Evolutionary conservation across 768 basidiomycete species (phyloP).

Genomic region (Pleurotus cornucopiae): DNA sequence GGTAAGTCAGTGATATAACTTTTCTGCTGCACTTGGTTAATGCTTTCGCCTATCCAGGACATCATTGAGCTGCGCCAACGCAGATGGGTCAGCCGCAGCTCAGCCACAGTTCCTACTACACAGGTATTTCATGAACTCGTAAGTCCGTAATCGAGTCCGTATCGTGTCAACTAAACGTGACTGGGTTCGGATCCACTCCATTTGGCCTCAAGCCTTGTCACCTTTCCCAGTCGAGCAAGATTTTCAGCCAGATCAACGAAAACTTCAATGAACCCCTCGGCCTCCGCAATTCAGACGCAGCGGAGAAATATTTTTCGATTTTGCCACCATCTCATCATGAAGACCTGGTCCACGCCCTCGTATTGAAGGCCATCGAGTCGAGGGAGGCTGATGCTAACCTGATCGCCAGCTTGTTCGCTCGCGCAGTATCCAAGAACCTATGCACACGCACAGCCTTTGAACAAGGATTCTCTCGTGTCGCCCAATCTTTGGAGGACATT

Average conservation of each 20-base stretch:
- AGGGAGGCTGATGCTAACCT: slow-evolving; percentile 80
- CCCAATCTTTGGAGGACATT: slow-evolving; percentile 83
- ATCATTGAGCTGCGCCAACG: slow-evolving; percentile 83
- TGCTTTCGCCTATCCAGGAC: slow-evolving; percentile 49
- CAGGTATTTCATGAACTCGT: slow-evolving; percentile 87
- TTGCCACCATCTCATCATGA: slow-evolving; percentile 63
- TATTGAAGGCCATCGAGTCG: slow-evolving; percentile 69
- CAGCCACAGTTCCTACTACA: slow-evolving; percentile 75
- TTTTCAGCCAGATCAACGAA: slow-evolving; percentile 83
- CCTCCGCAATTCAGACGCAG: slow-evolving; percentile 57
- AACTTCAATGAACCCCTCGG: slow-evolving; percentile 58
- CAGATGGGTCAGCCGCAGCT: slow-evolving; percentile 74
- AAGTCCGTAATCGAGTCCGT: slow-evolving; percentile 19
- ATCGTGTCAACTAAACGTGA: too few species aligned
- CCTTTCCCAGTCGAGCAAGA: neutral
- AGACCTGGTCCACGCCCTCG: slow-evolving; percentile 70
- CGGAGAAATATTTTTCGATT: slow-evolving; percentile 73
- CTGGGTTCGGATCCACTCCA: slow-evolving; percentile 11
- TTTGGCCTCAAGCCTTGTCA: neutral
- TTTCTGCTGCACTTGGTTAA: slow-evolving; percentile 6
- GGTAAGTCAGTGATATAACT: slow-evolving; percentile 41
- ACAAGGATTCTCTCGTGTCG: slow-evolving; percentile 63
- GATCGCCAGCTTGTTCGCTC: slow-evolving; percentile 70
- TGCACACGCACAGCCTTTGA: slow-evolving; percentile 63
- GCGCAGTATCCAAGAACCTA: slow-evolving; percentile 54